Conservation (phyloP, 305 asterid genomes). For the Solanum hybrid region DNA sequence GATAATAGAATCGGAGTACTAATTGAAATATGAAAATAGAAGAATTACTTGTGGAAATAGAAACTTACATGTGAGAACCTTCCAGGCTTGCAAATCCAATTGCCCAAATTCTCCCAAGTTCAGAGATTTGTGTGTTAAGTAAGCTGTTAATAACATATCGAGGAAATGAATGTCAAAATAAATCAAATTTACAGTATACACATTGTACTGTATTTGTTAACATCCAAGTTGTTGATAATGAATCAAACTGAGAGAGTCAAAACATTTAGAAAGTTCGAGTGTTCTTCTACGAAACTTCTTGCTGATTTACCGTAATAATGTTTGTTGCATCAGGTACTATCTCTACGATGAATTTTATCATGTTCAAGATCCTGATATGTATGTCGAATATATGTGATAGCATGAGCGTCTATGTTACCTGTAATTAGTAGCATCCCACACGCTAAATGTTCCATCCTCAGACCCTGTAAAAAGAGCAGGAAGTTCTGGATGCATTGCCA, state of each 20-base stretch:
- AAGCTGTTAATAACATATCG: slow-evolving; percentile 24
- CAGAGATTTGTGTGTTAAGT: slow-evolving; percentile 50
- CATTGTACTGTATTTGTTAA: neutral
- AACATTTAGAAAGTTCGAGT: too few species aligned
- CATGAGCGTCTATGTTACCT: slow-evolving; percentile 24
- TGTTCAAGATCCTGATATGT: neutral
- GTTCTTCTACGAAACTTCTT: neutral
- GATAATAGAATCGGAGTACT: neutral
- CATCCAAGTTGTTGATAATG: neutral
- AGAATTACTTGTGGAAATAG: neutral
- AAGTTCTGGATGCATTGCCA: slow-evolving; percentile 56
- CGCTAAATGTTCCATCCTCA: slow-evolving; percentile 61
- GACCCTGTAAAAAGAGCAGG: slow-evolving; percentile 57
- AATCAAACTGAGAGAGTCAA: too few species aligned
- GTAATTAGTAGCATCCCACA: slow-evolving; percentile 58
- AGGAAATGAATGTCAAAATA: neutral
- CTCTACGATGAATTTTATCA: neutral
- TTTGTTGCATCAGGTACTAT: too few species aligned
- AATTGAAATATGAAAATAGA: neutral
- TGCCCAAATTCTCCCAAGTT: slow-evolving; percentile 66
- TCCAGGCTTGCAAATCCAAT: slow-evolving; percentile 33
- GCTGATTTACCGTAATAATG: neutral
- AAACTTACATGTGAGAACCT: slow-evolving; percentile 48
- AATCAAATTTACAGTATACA: neutral
- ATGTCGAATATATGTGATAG: neutral